Evolutionary conservation across 495 filamentous ascomycete species (phyloP).

Genomic region (Platismatia glauca): DNA sequence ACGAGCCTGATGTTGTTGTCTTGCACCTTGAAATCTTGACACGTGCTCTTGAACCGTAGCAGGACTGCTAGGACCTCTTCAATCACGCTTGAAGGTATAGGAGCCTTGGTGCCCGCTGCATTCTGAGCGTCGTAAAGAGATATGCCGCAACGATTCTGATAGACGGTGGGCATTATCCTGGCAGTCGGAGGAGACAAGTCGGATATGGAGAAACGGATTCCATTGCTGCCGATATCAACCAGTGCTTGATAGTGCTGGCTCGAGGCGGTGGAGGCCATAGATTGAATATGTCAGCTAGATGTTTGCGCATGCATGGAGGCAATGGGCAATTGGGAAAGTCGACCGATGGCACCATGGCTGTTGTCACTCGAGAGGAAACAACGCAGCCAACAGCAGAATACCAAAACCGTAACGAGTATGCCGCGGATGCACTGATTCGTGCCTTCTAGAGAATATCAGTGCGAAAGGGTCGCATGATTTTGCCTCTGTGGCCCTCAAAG

Average conservation of each 20-base stretch:
- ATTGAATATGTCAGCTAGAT: neutral
- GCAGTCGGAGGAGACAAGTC: slow-evolving; percentile 59
- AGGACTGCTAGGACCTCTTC: slow-evolving; percentile 52
- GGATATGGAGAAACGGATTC: slow-evolving; percentile 87
- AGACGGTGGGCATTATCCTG: slow-evolving; percentile 67
- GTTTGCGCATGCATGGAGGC: neutral
- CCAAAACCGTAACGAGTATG: neutral
- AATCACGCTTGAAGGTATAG: slow-evolving; percentile 59
- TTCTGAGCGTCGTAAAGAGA: slow-evolving; percentile 85
- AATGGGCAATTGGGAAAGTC: neutral
- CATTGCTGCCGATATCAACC: slow-evolving; percentile 83
- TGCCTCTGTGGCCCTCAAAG: neutral
- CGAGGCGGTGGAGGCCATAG: neutral
- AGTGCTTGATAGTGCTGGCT: slow-evolving; percentile 33
- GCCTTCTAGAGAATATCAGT: too few species aligned
- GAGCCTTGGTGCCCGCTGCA: slow-evolving; percentile 33
- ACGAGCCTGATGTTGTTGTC: slow-evolving; percentile 57
- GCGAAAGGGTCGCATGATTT: too few species aligned
- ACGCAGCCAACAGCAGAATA: neutral
- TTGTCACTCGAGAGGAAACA: neutral
- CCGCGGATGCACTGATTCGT: neutral
- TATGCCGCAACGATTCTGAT: slow-evolving; percentile 67
- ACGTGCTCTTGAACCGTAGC: slow-evolving; percentile 64
- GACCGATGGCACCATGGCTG: neutral
- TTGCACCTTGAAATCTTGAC: slow-evolving; percentile 59